Evolutionary conservation across 2,329 filamentous ascomycete genomes (phyloP), one percentile per base, ranked within the genome.

Genomic region (Penicillium expansum): DNA sequence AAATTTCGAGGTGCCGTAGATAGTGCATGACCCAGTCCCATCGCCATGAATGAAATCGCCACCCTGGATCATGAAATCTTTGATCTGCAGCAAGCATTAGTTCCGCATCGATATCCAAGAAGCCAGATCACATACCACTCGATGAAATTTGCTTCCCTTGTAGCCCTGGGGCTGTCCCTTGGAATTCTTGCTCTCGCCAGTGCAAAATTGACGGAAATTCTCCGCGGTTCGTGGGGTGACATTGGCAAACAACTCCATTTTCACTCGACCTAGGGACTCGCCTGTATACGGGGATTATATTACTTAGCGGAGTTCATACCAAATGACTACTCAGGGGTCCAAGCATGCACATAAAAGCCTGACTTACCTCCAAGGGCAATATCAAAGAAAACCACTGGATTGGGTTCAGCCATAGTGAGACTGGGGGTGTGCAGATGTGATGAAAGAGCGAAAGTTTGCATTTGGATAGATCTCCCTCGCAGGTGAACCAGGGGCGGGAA

Each of bases 141-240:
- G 87, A 76, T 97, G 94, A 69, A 97, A 97, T 74, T 91, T 95
- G 79, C 85, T 89, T 52, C 90, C 90, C 78, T 97, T 97, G 82
- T 97, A 99, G 61, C 94, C 94, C 71, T 95, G 90, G 0, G 92
- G 89, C 61, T 86, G 82, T 33, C 91, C 91, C 10, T 86, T 83
- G 49, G 83, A 75, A 70, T 90, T 90, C 77, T 92, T 96, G 64
- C 84, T 87, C 80, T 97, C 93, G 67, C 94, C 94, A 0, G 93
- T 97, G 78, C 92, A 97, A 78, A 96, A 96, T 71, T 95, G 91
- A 45, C 92, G 90, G 74, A 99, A 97, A 80, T 97, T 97, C 76
- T 97, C 94, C 30, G 92, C 91, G 9, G 94, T 97, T 68, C 87
- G 88, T 62, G 92, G 92, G 0, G 91, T 89, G 22, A 89, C 81